phyloP scores from a whole-genome alignment of 1,284 basidiomycete species.

The Cystobasidium slooffiae region DNA sequence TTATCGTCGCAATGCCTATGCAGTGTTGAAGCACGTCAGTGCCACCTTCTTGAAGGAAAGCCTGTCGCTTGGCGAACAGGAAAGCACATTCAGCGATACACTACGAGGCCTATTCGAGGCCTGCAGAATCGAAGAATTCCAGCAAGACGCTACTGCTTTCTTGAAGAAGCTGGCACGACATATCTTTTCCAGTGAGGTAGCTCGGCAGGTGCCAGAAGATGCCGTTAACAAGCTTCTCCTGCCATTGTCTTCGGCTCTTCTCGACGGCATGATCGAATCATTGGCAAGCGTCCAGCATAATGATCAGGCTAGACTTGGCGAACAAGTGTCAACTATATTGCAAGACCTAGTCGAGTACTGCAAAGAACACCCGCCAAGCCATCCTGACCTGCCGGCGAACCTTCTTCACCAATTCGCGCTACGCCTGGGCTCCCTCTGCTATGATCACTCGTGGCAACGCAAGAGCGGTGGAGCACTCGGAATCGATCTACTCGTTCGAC shows the following conservation, averaged over 20 bases:
- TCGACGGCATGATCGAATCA: slow-evolving; percentile 76
- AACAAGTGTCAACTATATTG: slow-evolving; percentile 41
- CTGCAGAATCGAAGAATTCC: slow-evolving; percentile 70
- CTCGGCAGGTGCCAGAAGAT: slow-evolving; percentile 60
- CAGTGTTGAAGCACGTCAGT: slow-evolving; percentile 75
- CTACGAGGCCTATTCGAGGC: slow-evolving; percentile 82
- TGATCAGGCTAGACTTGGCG: slow-evolving; percentile 39
- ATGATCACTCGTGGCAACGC: slow-evolving; percentile 83
- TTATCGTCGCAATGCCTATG: slow-evolving; percentile 76
- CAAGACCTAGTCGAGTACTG: slow-evolving; percentile 39
- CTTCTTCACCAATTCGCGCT: slow-evolving; percentile 73
- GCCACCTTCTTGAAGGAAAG: slow-evolving; percentile 72
- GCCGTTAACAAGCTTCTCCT: slow-evolving; percentile 58
- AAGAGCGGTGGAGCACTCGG: slow-evolving; percentile 86
- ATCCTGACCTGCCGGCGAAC: slow-evolving; percentile 59
- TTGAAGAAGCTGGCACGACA: slow-evolving; percentile 70
- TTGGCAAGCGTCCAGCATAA: slow-evolving; percentile 61
- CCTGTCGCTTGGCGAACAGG: slow-evolving; percentile 64
- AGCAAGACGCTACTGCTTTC: slow-evolving; percentile 70
- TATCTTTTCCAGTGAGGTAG: slow-evolving; percentile 64
- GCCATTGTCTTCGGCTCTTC: slow-evolving; percentile 66
- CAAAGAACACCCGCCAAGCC: slow-evolving; percentile 56
- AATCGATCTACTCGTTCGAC: slow-evolving; percentile 74
- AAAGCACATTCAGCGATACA: slow-evolving; percentile 71
- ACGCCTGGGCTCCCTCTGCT: slow-evolving; percentile 79